Evolutionary conservation across 345 rosid species (phyloP).

Genomic region (Populus tremula): DNA sequence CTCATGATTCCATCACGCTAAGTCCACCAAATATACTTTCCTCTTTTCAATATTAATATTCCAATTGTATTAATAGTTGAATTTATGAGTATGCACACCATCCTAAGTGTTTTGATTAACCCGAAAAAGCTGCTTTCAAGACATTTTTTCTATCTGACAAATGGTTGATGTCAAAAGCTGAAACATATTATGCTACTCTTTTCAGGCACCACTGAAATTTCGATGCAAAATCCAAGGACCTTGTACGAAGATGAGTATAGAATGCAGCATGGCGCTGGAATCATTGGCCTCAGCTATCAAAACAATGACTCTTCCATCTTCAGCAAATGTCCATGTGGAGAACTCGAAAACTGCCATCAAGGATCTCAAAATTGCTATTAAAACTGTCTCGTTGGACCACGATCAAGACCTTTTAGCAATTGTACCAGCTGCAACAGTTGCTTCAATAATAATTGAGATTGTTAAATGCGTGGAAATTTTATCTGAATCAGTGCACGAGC

Average conservation of each 20-base stretch:
- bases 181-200: not conserved
- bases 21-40: too few species aligned
- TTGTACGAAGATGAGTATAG: slow-evolving; percentile 22
- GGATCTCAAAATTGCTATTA: slow-evolving; percentile 14
- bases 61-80: not conserved
- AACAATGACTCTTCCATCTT: slow-evolving; percentile 21
- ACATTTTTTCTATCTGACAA: not conserved
- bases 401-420: slow-evolving; percentile 8
- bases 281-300: slow-evolving; percentile 21
- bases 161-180: not conserved
- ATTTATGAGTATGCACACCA: not conserved
- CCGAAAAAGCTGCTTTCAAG: slow-evolving; percentile 1
- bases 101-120: slow-evolving; percentile 6
- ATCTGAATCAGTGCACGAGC: slow-evolving; percentile 17
- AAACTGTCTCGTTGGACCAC: slow-evolving; percentile 6
- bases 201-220: slow-evolving; percentile 18
- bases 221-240: slow-evolving; percentile 11
- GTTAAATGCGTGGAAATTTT: slow-evolving; percentile 20
- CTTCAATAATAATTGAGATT: slow-evolving; percentile 16
- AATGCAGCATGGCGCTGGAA: slow-evolving; percentile 25
- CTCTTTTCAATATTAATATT: not conserved
- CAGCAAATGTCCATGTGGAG: slow-evolving; percentile 15
- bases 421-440: slow-evolving; percentile 41
- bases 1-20: too few species aligned
- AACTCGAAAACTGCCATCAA: slow-evolving; percentile 16